Evolutionary conservation across 768 basidiomycete species (phyloP).

Genomic region (Boletus vinaceobasis): DNA sequence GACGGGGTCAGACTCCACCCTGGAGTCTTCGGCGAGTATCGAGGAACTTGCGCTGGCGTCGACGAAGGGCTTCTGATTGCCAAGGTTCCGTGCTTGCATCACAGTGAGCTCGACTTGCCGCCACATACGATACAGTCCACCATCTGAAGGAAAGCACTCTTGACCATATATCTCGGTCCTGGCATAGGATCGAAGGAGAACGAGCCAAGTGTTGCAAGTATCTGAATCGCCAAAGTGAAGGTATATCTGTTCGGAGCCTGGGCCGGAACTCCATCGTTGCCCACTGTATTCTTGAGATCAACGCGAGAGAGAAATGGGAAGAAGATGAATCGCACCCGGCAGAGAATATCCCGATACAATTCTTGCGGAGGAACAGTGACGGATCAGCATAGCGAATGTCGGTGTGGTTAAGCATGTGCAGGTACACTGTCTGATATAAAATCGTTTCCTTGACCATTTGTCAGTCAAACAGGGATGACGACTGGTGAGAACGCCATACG

Average conservation of each 20-base stretch:
- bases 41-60: conserved; percentile 23
- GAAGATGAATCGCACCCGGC: conserved; percentile 42
- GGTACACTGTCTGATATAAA: conserved; percentile 67
- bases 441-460: conserved; percentile 54
- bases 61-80: conserved; percentile 41
- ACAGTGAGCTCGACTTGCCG: conserved; percentile 73
- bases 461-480: conserved; percentile 8
- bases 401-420: conserved; percentile 72
- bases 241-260: conserved; percentile 64
- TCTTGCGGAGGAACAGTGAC: conserved; percentile 73
- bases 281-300: conserved; percentile 37
- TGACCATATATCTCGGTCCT: conserved; percentile 75
- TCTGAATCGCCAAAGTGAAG: conserved; percentile 67
- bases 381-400: conserved; percentile 76
- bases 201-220: conserved; percentile 69
- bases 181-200: conserved; percentile 77
- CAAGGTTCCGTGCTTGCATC: conserved; percentile 72
- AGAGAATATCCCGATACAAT: conserved; percentile 71
- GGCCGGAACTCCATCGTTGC: conserved; percentile 55
- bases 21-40: conserved; percentile 32
- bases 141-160: conserved; percentile 50
- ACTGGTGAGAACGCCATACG: conserved; percentile 38
- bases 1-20: conserved; percentile 45
- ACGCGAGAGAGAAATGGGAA: conserved; percentile 2
- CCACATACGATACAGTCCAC: conserved; percentile 86